Evolutionary conservation across 768 basidiomycete genomes (phyloP).

Genomic region (Podaxis sp.): DNA sequence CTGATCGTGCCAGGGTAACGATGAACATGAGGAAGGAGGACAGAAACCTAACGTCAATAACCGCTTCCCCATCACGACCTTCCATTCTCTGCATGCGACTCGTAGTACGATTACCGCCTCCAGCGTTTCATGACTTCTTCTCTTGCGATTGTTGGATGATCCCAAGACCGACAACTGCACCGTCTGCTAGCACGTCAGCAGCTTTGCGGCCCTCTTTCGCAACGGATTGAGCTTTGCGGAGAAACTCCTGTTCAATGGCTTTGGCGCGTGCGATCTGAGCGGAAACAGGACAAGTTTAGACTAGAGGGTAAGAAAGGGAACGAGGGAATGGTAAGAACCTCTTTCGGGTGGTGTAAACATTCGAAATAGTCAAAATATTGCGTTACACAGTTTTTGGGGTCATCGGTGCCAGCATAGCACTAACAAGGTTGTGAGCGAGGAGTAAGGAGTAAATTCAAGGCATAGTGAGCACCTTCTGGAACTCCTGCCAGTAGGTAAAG

Average conservation of each 20-base stretch:
- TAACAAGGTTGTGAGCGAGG: slow-evolving; percentile 22
- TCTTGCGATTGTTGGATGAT: slow-evolving; percentile 56
- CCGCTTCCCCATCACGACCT: background rate
- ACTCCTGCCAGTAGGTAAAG: slow-evolving; percentile 91
- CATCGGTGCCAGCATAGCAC: slow-evolving; percentile 84
- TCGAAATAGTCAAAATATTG: slow-evolving; percentile 86
- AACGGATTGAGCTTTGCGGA: slow-evolving; percentile 59
- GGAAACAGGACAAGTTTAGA: background rate
- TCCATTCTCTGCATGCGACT: background rate
- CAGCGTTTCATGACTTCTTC: background rate
- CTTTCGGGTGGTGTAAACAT: slow-evolving; percentile 85
- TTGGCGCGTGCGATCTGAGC: slow-evolving; percentile 50
- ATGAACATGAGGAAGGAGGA: background rate
- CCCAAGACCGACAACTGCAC: slow-evolving; percentile 72
- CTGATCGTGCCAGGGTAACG: background rate
- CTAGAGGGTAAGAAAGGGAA: background rate
- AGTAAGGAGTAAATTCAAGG: slow-evolving; percentile 1
- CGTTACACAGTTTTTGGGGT: slow-evolving; percentile 64
- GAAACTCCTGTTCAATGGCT: slow-evolving; percentile 65
- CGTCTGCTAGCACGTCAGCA: slow-evolving; percentile 67
- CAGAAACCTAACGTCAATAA: background rate
- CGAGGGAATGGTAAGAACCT: slow-evolving; percentile 49
- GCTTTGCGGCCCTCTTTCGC: slow-evolving; percentile 68
- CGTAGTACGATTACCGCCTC: background rate
- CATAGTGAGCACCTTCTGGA: slow-evolving; percentile 63